Evolutionary conservation across 225 moss, liverwort and hornwort species (phyloP).

Genomic region (Marchantia polymorpha): DNA sequence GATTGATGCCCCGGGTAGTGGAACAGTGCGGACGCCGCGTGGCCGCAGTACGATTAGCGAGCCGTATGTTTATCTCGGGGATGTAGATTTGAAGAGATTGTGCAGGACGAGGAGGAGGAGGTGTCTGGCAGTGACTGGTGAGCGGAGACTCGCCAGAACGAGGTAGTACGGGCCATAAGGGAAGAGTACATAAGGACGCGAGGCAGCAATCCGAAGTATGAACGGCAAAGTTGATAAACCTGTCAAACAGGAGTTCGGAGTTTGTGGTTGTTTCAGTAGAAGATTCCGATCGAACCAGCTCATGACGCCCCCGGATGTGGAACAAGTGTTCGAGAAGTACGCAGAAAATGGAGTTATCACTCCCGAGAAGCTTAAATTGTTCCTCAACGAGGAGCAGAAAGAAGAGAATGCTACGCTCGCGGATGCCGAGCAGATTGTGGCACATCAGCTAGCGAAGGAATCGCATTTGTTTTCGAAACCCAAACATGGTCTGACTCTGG

Average conservation of each 20-base stretch:
- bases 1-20: neutral
- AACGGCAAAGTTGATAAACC: neutral
- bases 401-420: constrained; percentile 45
- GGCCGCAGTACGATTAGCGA: neutral
- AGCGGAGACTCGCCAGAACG: neutral
- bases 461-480: constrained; percentile 28
- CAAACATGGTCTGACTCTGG: constrained; percentile 47
- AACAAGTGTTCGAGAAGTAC: constrained; percentile 53
- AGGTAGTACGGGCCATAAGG: neutral
- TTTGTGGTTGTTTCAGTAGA: constrained; percentile 46
- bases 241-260: constrained; percentile 12
- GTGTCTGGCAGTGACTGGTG: neutral
- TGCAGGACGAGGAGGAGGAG: neutral
- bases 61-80: neutral
- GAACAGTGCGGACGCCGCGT: neutral
- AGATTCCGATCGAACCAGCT: constrained; percentile 23
- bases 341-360: constrained; percentile 58
- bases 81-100: neutral
- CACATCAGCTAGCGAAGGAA: constrained; percentile 35
- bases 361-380: constrained; percentile 47
- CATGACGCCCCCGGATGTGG: constrained; percentile 31
- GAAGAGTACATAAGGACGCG: neutral
- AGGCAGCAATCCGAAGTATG: neutral
- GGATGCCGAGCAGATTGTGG: constrained; percentile 47
- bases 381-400: constrained; percentile 58